A percentile compares a stretch with the other conserved stretches of the same genome.
phyloP scores from a whole-genome alignment of 768 basidiomycete species.

The Royoungia palumana region DNA sequence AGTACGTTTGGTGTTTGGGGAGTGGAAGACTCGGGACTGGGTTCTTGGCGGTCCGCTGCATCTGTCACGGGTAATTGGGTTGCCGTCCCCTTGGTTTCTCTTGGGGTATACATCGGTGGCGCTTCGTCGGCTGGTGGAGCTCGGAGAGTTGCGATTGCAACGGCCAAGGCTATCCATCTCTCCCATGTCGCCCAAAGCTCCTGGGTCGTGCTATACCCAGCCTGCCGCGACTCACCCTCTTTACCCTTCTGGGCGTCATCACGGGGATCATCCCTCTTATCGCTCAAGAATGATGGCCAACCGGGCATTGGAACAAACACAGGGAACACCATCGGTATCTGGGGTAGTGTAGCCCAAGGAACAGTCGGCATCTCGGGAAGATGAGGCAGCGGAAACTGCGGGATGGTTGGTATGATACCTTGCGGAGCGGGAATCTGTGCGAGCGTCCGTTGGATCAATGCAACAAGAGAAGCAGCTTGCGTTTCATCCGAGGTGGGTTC shows the following conservation, averaged over 20 bases:
- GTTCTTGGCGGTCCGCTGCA: slow-evolving; percentile 3
- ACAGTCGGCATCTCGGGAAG: slow-evolving; percentile 67
- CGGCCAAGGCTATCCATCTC: slow-evolving; percentile 62
- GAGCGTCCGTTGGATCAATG: slow-evolving; percentile 73
- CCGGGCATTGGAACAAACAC: slow-evolving; percentile 66
- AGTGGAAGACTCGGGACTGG: slow-evolving; percentile 8
- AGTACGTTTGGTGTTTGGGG: slow-evolving; percentile 23
- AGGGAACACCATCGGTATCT: slow-evolving; percentile 77
- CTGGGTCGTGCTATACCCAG: slow-evolving; percentile 48
- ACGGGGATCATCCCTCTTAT: slow-evolving; percentile 36
- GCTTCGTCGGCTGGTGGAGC: slow-evolving; percentile 47
- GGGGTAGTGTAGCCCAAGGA: slow-evolving; percentile 60
- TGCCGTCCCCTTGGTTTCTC: slow-evolving; percentile 34
- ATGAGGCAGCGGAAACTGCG: slow-evolving; percentile 47
- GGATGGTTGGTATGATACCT: slow-evolving; percentile 54
- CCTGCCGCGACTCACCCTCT: slow-evolving; percentile 34
- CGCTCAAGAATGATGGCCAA: slow-evolving; percentile 64
- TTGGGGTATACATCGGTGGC: slow-evolving; percentile 72
- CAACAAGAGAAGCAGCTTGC: slow-evolving; percentile 51
- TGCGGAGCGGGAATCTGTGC: slow-evolving; percentile 55
- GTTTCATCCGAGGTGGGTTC: slow-evolving; percentile 31
- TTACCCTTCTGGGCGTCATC: slow-evolving; percentile 28
- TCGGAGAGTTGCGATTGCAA: slow-evolving; percentile 46
- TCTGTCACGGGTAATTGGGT: slow-evolving; percentile 1
- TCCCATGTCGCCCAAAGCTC: slow-evolving; percentile 74